Percentiles rank a stretch among this genome's conserved stretches.
These are phyloP conservation scores for Leonotis leonurus DNA, from an alignment of 257 asterid species.

Conservation along the genomic window DNA sequence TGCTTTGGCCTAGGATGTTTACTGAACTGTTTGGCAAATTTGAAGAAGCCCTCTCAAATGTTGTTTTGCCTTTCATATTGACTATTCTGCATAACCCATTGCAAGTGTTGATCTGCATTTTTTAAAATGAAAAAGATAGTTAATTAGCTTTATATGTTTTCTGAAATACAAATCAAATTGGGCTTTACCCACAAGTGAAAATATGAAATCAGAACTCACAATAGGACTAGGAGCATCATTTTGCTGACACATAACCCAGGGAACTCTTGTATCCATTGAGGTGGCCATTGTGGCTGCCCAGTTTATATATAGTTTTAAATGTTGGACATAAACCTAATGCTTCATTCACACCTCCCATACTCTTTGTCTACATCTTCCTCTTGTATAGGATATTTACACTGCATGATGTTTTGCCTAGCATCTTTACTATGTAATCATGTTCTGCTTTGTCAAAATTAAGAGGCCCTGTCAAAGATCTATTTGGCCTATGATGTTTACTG, in stretches of 20 bases:
- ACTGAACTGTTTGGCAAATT: too few relatives aligned
- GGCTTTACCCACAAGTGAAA: not conserved
- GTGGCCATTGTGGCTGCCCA: slow-evolving; percentile 95
- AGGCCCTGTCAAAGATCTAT: too few relatives aligned
- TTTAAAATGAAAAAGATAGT: not conserved
- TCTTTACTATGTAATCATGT: too few relatives aligned
- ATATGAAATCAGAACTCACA: slow-evolving; percentile 29
- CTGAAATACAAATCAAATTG: not conserved
- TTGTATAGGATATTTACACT: too few relatives aligned
- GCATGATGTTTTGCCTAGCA: too few relatives aligned
- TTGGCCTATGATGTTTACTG: too few relatives aligned
- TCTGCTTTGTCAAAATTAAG: too few relatives aligned
- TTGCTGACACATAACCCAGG: slow-evolving; percentile 98
- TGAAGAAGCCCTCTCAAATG: too few relatives aligned
- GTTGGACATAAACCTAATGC: not conserved
- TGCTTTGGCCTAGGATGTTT: too few relatives aligned
- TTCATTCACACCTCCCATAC: not conserved
- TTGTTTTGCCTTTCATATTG: too few relatives aligned
- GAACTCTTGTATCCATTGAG: slow-evolving; percentile 73
- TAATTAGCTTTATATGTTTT: not conserved
- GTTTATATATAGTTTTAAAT: slow-evolving; percentile 47
- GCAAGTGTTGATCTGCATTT: slow-evolving; percentile 78
- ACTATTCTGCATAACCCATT: too few relatives aligned
- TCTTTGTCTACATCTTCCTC: too few relatives aligned
- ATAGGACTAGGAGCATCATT: slow-evolving; percentile 79